Base-by-base conservation (phyloP, 2,329 filamentous ascomycete genomes). In the Microdochium trichocladiopsis region DNA sequence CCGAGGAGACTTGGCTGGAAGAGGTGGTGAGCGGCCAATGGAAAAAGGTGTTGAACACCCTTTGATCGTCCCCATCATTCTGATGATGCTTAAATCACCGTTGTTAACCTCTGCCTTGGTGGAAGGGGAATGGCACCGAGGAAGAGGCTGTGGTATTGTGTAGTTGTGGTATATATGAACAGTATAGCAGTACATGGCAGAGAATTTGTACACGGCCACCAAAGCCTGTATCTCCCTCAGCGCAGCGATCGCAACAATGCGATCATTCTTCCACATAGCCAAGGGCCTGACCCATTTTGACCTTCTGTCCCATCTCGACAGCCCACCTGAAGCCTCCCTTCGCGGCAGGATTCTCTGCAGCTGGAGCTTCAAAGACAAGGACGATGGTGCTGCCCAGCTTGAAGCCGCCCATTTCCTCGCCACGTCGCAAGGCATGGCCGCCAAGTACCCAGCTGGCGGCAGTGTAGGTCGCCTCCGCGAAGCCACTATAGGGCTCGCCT, bases 401-500 rank as follows among this genome's bases (percentile, higher is more conserved):
- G 72, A 99, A 99, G 0, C 94, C 95, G 51, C 94, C 94, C 91
- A 99, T 97, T 70, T 99, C 94, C 66, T 97, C 93, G 33, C 94
- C 94, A 47, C 88, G 80, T 57, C 86, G 82, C 52, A 99, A 73
- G 1, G 93, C 87, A 66, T 97, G 85, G 2, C 95, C 94, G 21
- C 83, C 83, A 0, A 99, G 77, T 2, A 96, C 80, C 2, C 77
- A 72, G 62, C 88, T 95, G 2, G 93, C 90, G 16, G 77, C 78
- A 47, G 81, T 81, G 65, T 99, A 99, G 2, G 88, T 92, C 8
- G 94, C 95, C 72, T 99, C 94, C 0, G 89, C 84, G 65, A 92
- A 99, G 1, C 94, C 94, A n/a, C 84, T 82, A 66, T 96, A 95
- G 1, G 84, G 79, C 69, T 96, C 89, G 3, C 91, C 92, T 6